phyloP scores from a whole-genome alignment of 2,329 filamentous ascomycete species.

The Cadophora luteo-olivacea region DNA sequence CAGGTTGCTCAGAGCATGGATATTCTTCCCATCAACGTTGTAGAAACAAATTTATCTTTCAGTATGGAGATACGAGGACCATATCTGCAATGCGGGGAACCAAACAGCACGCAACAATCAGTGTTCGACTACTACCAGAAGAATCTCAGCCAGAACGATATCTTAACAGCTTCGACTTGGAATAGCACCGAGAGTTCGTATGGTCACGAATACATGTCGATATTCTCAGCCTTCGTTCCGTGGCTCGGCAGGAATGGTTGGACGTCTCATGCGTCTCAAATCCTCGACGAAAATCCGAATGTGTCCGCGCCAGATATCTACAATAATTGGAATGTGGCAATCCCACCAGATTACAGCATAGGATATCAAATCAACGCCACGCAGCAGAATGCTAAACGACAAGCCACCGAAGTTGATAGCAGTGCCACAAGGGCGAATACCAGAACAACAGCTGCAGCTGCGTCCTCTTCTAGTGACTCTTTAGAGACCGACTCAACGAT shows the following conservation, averaged over 20 bases:
- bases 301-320: neutral
- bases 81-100: conserved; percentile 6
- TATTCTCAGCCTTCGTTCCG: neutral
- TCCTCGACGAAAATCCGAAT: neutral
- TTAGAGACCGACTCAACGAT: neutral
- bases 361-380: neutral
- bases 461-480: neutral
- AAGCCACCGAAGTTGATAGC: neutral
- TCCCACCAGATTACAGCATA: neutral
- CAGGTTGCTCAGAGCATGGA: no score
- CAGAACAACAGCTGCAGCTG: neutral
- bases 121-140: conserved; percentile 19
- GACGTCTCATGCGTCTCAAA: neutral
- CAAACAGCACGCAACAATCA: neutral
- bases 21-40: no score
- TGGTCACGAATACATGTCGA: neutral
- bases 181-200: neutral
- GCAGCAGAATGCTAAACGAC: neutral
- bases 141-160: neutral
- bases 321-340: neutral
- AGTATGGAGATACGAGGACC: no score
- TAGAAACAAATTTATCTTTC: no score
- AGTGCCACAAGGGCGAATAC: neutral
- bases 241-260: conserved; percentile 1
- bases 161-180: neutral